Base-by-base conservation (phyloP, 2,329 filamentous ascomycete species). In the Monilinia fructicola region DNA sequence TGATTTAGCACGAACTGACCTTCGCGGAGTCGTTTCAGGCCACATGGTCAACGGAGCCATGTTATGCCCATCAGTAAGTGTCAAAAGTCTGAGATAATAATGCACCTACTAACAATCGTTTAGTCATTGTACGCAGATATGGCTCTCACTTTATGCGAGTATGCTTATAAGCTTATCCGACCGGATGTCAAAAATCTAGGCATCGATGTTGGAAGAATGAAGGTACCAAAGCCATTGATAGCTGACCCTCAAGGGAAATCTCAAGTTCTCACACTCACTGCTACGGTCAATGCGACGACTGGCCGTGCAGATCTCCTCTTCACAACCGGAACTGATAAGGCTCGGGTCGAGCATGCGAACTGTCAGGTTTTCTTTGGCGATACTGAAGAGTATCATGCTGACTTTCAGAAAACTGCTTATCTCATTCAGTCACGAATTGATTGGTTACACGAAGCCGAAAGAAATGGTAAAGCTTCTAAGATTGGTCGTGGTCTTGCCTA, bases 191-290 rank as follows among this genome's bases (percentile, higher is more conserved):
- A 82, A 72, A 28, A 79, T 80, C 11, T 80, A 80, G 46, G 75
- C 81, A 64, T 68, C 14, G 90, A 91, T 69, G 84, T 91, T 18
- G 82, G 82, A 70, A 80, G 86, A 60, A 86, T 92, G 80, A 85
- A 88, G 74, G 88, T 91, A 1, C 82, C 83, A 59, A 90, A 91
- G 81, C 86, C 89, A 35, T 80, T 93, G 68, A 89, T 92, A 69
- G 82, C 81, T 71, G 67, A 65, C 38, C 59, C 54, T 48, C 40
- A 46, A 50, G 77, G 78, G 56, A 65, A 65, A 46, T 35, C 35
- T 23, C 64, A 65, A 53, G n/a, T 65, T 59, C 78, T 91, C 40
- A 83, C 85, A 72, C 80, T 89, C 70, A 83, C 84, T 60, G 85
- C 84, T 65, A 85, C 81, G n/a, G 84, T 84, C 54, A 82, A 90